Conservation (phyloP, 2,329 filamentous ascomycete genomes). For the Pseudogymnoascus sp. region DNA sequence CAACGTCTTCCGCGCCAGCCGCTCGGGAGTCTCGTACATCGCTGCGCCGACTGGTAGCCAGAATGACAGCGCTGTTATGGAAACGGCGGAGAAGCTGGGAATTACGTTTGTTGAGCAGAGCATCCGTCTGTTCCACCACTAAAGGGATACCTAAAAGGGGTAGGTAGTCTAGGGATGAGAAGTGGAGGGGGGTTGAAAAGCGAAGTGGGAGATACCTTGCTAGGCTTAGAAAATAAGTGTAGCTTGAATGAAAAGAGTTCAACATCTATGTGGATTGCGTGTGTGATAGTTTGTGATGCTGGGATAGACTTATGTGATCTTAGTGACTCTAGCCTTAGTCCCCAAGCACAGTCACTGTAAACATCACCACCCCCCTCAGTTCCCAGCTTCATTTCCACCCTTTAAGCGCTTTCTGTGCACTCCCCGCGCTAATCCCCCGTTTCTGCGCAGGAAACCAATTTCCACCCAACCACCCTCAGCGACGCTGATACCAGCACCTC, state of each 20-base stretch:
- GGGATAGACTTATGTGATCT: background rate
- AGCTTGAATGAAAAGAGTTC: slow-evolving; percentile 1
- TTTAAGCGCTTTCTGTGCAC: background rate
- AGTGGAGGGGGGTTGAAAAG: background rate
- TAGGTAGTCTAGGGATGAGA: background rate
- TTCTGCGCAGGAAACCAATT: background rate
- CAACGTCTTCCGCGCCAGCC: slow-evolving; percentile 85
- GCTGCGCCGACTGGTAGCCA: slow-evolving; percentile 87
- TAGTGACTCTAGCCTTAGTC: background rate
- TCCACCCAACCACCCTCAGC: background rate
- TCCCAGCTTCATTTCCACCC: background rate
- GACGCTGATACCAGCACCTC: background rate
- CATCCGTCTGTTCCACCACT: slow-evolving; percentile 91
- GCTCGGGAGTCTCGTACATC: slow-evolving; percentile 91
- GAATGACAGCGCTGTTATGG: slow-evolving; percentile 73
- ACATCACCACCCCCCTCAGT: background rate
- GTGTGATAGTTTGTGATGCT: background rate
- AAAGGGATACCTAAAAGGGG: slow-evolving; percentile 24
- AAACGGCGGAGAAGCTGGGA: slow-evolving; percentile 82
- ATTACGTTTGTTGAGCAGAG: slow-evolving; percentile 96
- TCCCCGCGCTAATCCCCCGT: background rate
- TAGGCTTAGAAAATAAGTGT: background rate
- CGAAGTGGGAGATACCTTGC: background rate
- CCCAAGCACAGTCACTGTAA: background rate
- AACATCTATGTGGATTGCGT: background rate